Conservation (phyloP, 31 red algal genomes). For the Porphyra umbilicalis region DNA sequence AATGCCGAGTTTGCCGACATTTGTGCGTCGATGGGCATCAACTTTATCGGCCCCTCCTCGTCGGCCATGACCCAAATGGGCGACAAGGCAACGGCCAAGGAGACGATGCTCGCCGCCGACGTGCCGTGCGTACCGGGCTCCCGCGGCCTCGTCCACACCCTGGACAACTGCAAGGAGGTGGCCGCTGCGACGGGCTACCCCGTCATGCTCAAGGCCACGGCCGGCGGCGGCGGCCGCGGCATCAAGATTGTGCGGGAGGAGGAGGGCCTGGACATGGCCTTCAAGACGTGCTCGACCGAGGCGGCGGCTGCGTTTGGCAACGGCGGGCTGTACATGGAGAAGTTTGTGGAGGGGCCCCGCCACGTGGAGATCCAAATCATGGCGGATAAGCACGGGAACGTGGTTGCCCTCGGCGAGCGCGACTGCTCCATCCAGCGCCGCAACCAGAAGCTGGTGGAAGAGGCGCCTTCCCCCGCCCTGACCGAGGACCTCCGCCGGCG, state of each 20-base stretch:
- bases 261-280: constrained; percentile 41
- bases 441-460: constrained; percentile 96
- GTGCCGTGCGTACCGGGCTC: constrained; percentile 84
- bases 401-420: constrained; percentile 74
- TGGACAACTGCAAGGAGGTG: constrained; percentile 38
- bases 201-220: constrained; percentile 91
- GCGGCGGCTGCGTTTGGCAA: constrained; percentile 74
- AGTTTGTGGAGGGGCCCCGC: constrained; percentile 60
- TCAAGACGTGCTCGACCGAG: constrained; percentile 69
- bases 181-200: constrained; percentile 72
- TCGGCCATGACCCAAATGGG: constrained; percentile 83
- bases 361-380: constrained; percentile 96
- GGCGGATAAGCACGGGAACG: constrained; percentile 74
- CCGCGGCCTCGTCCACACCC: constrained; percentile 33
- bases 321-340: constrained; percentile 77
- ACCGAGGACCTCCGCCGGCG: constrained; percentile 34
- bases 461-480: constrained; percentile 71
- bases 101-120: constrained; percentile 58
- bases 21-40: constrained; percentile 36
- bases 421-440: constrained; percentile 94
- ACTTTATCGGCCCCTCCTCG: constrained; percentile 67
- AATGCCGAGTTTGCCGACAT: constrained; percentile 83
- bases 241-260: constrained; percentile 65
- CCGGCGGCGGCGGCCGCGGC: constrained; percentile 70
- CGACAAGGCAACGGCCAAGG: constrained; percentile 91